These are phyloP conservation scores for Amaranthus tricolor DNA, from an alignment of 179 eudicot species.

Conservation along the genomic window DNA sequence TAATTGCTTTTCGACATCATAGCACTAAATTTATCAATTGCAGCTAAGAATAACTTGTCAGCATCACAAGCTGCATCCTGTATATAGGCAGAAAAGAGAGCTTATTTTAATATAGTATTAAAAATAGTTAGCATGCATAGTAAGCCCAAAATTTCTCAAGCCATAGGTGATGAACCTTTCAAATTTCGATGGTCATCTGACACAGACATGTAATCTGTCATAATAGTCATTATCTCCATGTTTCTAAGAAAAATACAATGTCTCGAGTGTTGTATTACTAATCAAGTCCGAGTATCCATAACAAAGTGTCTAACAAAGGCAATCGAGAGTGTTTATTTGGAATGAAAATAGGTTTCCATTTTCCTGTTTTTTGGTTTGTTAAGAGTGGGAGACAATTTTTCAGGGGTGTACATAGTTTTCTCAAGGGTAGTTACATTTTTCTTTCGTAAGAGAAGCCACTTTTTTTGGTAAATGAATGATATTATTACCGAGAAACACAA, in stretches of 20 bases:
- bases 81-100: slow-evolving; percentile 13
- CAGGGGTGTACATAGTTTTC: no score
- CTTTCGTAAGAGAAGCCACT: no score
- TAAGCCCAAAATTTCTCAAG: not conserved
- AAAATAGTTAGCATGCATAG: not conserved
- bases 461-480: no score
- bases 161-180: not conserved
- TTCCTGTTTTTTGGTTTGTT: no score
- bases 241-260: not conserved
- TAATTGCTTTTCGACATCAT: slow-evolving; percentile 87
- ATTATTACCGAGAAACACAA: no score
- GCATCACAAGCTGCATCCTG: slow-evolving; percentile 93
- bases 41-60: slow-evolving; percentile 89
- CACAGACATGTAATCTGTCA: not conserved
- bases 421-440: no score
- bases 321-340: not conserved
- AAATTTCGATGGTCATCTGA: not conserved
- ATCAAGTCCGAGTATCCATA: not conserved
- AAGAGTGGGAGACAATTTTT: no score
- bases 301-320: not conserved
- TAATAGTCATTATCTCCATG: not conserved
- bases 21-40: slow-evolving; percentile 96
- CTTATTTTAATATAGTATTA: not conserved
- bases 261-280: not conserved
- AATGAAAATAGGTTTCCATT: no score